These are phyloP conservation scores for Cladosporium cucumerinum DNA, from an alignment of 2,329 filamentous ascomycete species.

Conservation along the genomic window DNA sequence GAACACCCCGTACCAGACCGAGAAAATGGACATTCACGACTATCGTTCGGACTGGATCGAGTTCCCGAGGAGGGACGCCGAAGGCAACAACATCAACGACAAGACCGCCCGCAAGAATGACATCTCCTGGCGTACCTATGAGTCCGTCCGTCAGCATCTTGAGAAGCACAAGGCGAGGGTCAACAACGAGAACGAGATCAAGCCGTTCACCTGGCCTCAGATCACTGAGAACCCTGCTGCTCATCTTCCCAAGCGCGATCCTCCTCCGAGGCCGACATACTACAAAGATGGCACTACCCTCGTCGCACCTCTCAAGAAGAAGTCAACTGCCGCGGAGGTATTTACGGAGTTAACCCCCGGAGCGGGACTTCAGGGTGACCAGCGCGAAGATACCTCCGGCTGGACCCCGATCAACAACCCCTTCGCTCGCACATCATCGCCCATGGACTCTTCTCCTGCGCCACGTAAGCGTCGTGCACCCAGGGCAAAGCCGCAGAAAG, in stretches of 20 bases:
- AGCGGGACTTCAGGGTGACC: not conserved
- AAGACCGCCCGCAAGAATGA: not conserved
- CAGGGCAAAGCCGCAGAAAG: not conserved
- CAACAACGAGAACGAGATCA: not conserved
- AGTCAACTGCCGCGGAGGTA: not conserved
- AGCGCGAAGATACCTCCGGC: not conserved
- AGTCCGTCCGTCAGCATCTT: constrained; percentile 3
- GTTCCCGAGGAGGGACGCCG: not conserved
- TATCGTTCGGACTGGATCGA: not conserved
- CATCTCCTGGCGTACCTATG: not conserved
- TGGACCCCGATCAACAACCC: not conserved
- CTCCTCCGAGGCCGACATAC: not conserved
- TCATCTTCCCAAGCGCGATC: not conserved
- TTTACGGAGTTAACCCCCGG: not conserved
- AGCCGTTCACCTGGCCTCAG: not conserved
- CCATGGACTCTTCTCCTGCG: not conserved
- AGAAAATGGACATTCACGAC: not conserved
- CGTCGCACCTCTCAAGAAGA: not conserved
- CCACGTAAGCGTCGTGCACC: not conserved
- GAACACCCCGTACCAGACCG: not conserved
- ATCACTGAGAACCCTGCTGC: not conserved
- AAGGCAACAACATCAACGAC: not conserved
- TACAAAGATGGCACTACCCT: not conserved
- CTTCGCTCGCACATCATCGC: not conserved
- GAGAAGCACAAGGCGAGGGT: not conserved